Evolutionary conservation across 129 eudicot species (phyloP).

Genomic region (Pseudognaphalium luteoalbum): DNA sequence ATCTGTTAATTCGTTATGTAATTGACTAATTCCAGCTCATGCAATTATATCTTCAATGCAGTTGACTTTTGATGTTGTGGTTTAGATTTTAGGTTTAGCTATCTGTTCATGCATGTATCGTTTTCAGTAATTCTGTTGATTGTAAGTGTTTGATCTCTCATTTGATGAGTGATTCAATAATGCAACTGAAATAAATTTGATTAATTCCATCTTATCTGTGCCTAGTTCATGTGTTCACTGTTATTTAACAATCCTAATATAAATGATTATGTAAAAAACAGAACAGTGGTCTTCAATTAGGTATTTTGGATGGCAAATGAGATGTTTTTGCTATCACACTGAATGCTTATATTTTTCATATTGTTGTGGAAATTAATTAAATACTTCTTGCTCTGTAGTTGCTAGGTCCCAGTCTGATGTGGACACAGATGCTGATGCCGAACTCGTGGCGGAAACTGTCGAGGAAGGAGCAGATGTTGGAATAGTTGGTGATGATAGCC

Average conservation of each 20-base stretch:
- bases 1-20: neutral
- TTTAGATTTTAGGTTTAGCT: neutral
- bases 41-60: constrained; percentile 7
- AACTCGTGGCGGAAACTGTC: constrained; percentile 46
- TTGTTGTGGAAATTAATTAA: constrained; percentile 5
- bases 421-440: constrained; percentile 47
- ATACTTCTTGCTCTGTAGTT: constrained; percentile 41
- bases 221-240: too few species aligned
- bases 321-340: neutral
- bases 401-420: constrained; percentile 79
- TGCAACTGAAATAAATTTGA: neutral
- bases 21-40: neutral
- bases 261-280: too few species aligned
- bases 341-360: neutral
- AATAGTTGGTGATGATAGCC: constrained; percentile 65
- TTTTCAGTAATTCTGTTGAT: neutral
- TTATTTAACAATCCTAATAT: too few species aligned
- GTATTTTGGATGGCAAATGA: constrained; percentile 5
- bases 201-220: neutral
- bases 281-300: neutral
- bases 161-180: neutral
- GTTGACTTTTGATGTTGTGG: constrained; percentile 32
- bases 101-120: neutral
- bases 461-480: constrained; percentile 66
- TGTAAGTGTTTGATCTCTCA: neutral